Evolutionary conservation across 1,139 yeast genomes (phyloP).

Genomic region (Scheffersomyces quercinus): DNA sequence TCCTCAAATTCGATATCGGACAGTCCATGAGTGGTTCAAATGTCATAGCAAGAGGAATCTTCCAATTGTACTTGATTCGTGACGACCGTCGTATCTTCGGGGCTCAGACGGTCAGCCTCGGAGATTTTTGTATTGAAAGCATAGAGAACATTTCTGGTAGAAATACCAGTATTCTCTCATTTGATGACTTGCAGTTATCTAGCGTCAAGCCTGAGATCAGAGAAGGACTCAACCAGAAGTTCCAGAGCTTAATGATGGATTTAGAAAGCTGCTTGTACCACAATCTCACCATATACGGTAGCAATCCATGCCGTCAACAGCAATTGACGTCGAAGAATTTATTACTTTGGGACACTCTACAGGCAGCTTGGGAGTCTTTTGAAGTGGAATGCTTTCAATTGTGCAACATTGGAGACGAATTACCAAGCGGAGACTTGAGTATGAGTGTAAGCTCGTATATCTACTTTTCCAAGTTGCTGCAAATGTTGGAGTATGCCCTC

Average conservation of each 20-base stretch:
- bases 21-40: conserved; percentile 32
- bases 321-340: conserved; percentile 61
- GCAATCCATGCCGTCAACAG: conserved; percentile 81
- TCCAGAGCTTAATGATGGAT: conserved; percentile 24
- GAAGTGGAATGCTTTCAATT: conserved; percentile 43
- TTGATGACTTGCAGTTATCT: conserved; percentile 18
- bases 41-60: conserved; percentile 60
- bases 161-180: conserved; percentile 14
- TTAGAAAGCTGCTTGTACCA: conserved; percentile 55
- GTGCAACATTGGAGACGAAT: conserved; percentile 35
- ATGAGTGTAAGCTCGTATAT: conserved; percentile 70
- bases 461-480: conserved; percentile 60
- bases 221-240: neutral
- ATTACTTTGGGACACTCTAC: conserved; percentile 76
- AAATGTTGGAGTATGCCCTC: conserved; percentile 72
- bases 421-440: conserved; percentile 26
- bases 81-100: conserved; percentile 58
- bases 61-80: conserved; percentile 60
- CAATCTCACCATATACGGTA: conserved; percentile 56
- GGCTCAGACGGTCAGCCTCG: conserved; percentile 14
- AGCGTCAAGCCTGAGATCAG: neutral
- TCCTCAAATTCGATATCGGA: conserved; percentile 33
- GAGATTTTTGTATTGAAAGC: conserved; percentile 16
- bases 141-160: conserved; percentile 29
- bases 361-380: conserved; percentile 60